Conservation (phyloP, 371 early-diverging fungal genomes). For the Mucor racemosus region DNA sequence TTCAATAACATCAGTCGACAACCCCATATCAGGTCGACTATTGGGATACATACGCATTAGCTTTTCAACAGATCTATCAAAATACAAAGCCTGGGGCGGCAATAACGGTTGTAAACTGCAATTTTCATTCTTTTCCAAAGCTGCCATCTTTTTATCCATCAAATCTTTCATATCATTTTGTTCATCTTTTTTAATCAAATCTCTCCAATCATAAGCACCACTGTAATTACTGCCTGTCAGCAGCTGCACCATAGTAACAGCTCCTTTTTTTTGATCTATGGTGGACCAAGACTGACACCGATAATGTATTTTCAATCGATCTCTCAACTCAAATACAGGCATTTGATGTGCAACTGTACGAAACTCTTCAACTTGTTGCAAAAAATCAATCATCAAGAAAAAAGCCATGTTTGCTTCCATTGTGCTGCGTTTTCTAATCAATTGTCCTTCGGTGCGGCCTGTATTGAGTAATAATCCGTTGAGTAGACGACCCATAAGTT, state of each 20-base stretch:
- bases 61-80: constrained; percentile 75
- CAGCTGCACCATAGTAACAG: constrained; percentile 72
- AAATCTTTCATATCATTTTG: constrained; percentile 66
- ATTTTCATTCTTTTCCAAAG: too few relatives aligned
- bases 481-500: constrained; percentile 1
- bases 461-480: constrained; percentile 1
- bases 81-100: constrained; percentile 78
- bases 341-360: constrained; percentile 76
- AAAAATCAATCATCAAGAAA: constrained; percentile 8
- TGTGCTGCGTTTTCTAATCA: constrained; percentile 4
- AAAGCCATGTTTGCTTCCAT: constrained; percentile 9
- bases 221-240: constrained; percentile 33
- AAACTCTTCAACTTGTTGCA: constrained; percentile 42
- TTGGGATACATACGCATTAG: constrained; percentile 78
- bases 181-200: constrained; percentile 76
- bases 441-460: neutral
- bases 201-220: constrained; percentile 82
- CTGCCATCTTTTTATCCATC: neutral
- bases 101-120: constrained; percentile 28
- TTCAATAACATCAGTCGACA: constrained; percentile 54
- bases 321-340: constrained; percentile 76
- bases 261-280: constrained; percentile 61
- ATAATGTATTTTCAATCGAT: constrained; percentile 74
- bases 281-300: constrained; percentile 73
- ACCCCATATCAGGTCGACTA: constrained; percentile 67